These are phyloP conservation scores for Alternaria panax DNA, from an alignment of 2,329 filamentous ascomycete species.

Conservation along the genomic window DNA sequence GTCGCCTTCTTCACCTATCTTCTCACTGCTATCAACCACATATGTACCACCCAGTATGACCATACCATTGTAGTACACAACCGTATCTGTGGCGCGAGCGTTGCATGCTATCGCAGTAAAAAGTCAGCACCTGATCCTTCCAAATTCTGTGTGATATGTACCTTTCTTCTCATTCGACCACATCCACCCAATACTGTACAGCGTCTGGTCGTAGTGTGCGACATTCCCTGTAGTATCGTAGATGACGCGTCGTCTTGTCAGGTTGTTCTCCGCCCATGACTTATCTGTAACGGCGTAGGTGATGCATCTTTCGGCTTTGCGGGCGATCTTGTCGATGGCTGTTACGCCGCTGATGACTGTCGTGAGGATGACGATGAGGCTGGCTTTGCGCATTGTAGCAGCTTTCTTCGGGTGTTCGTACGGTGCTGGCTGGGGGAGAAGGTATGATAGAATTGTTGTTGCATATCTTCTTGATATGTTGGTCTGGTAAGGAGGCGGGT, in stretches of 20 bases:
- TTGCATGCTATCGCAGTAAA: not conserved
- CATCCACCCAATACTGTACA: constrained; percentile 7
- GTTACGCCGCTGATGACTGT: not conserved
- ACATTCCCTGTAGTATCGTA: constrained; percentile 5
- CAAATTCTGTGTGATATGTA: not conserved
- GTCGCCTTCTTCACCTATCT: not conserved
- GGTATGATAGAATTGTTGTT: not conserved
- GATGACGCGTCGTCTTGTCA: constrained; percentile 4
- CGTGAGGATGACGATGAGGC: constrained; percentile 1
- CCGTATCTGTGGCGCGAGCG: not conserved
- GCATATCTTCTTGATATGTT: not conserved
- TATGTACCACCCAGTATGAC: constrained; percentile 6
- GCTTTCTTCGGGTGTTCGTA: not conserved
- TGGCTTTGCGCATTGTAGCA: not conserved
- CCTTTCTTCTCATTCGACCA: constrained; percentile 2
- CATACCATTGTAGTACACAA: constrained; percentile 5
- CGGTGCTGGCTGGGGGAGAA: not conserved
- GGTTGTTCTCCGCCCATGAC: not conserved
- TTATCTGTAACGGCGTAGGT: not conserved
- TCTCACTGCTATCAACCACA: constrained; percentile 9
- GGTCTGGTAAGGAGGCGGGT: not conserved
- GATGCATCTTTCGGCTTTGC: not conserved
- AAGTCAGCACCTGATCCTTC: not conserved
- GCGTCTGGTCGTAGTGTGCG: not conserved
- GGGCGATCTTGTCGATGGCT: constrained; percentile 4